Conservation (phyloP, 2,329 filamentous ascomycete species). For the Elsinoe fawcettii region DNA sequence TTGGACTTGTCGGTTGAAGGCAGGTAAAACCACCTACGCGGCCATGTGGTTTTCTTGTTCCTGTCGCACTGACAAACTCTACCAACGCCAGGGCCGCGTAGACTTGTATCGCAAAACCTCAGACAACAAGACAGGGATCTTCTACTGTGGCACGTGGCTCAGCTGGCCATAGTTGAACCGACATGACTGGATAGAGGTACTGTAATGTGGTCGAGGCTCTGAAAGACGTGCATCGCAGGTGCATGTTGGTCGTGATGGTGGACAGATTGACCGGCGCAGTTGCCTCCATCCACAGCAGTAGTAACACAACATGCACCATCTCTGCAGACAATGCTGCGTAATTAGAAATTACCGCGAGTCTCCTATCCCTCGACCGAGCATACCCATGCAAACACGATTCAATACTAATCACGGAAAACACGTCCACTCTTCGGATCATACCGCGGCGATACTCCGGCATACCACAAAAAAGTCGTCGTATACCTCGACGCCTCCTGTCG, state of each 20-base stretch:
- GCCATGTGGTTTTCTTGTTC: not conserved
- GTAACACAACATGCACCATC: too few species aligned
- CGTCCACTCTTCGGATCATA: not conserved
- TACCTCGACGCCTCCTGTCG: conserved; percentile 3
- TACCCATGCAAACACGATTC: not conserved
- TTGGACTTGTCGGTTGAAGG: conserved; percentile 4
- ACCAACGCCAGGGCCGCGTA: conserved; percentile 1
- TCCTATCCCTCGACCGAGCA: not conserved
- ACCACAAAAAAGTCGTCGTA: conserved; percentile 5
- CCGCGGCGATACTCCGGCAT: not conserved
- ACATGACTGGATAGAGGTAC: not conserved
- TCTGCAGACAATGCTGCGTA: too few species aligned
- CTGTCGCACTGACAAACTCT: not conserved
- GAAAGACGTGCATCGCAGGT: too few species aligned
- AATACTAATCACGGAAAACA: not conserved
- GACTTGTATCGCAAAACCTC: not conserved
- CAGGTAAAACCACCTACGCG: conserved; percentile 6
- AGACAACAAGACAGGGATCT: not conserved
- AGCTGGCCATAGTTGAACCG: not conserved
- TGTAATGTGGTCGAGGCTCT: too few species aligned
- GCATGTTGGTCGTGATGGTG: too few species aligned
- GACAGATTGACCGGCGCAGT: too few species aligned
- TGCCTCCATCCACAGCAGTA: too few species aligned
- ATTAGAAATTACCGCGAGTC: too few species aligned
- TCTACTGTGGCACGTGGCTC: not conserved